Conservation (phyloP, 2,329 filamentous ascomycete species). For the Pestalotiopsis sp. region DNA sequence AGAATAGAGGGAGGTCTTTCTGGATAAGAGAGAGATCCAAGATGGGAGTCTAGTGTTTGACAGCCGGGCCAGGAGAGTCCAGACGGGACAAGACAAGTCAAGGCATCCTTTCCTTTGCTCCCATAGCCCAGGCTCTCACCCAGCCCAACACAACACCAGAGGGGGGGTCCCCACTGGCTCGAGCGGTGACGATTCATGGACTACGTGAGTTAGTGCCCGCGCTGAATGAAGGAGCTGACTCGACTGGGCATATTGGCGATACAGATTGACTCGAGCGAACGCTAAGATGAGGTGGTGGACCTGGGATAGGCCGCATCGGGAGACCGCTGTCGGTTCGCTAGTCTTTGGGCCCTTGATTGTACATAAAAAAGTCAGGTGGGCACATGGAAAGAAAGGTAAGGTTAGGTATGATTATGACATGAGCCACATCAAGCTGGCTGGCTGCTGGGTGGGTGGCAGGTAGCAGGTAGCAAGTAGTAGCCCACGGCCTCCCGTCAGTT, state of each 20-base stretch:
- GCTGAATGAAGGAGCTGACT: conserved; percentile 4
- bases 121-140: background rate
- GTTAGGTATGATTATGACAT: background rate
- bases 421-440: background rate
- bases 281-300: conserved; percentile 5
- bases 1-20: background rate
- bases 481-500: background rate
- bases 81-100: background rate
- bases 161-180: background rate
- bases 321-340: background rate
- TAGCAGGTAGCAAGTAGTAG: background rate
- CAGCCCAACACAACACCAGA: background rate
- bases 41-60: background rate
- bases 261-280: conserved; percentile 1
- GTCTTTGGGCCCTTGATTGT: conserved; percentile 1
- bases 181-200: conserved; percentile 12
- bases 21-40: background rate
- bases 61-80: background rate
- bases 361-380: background rate
- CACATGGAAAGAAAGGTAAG: background rate
- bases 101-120: background rate
- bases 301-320: conserved; percentile 6
- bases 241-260: background rate
- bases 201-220: conserved; percentile 10
- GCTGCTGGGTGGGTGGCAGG: no score